phyloP scores from a whole-genome alignment of 257 asterid genomes.

The Linderniella brevidens region DNA sequence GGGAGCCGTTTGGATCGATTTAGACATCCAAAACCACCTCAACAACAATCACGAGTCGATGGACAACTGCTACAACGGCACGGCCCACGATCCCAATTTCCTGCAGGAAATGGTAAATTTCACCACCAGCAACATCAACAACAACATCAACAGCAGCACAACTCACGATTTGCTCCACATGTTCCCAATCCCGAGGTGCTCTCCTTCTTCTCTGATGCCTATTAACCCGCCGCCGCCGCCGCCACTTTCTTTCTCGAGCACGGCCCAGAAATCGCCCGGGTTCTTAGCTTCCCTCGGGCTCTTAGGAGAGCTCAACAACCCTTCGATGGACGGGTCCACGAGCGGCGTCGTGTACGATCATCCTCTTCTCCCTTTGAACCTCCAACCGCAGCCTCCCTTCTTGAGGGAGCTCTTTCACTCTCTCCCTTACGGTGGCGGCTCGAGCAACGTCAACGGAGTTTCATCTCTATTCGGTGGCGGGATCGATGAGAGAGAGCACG shows the following conservation, averaged over 20 bases:
- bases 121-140: slow-evolving; percentile 10
- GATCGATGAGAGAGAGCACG: slow-evolving; percentile 41
- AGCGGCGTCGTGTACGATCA: slow-evolving; percentile 39
- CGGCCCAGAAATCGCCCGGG: slow-evolving; percentile 21
- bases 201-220: slow-evolving; percentile 30
- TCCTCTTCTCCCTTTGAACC: slow-evolving; percentile 54
- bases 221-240: slow-evolving; percentile 11
- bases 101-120: slow-evolving; percentile 11
- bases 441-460: slow-evolving; percentile 19
- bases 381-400: slow-evolving; percentile 70
- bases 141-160: slow-evolving; percentile 17
- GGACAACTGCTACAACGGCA: slow-evolving; percentile 25
- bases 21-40: slow-evolving; percentile 56
- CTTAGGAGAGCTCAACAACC: slow-evolving; percentile 30
- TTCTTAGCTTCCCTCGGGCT: slow-evolving; percentile 58
- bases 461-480: slow-evolving; percentile 39
- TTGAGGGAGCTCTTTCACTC: slow-evolving; percentile 62
- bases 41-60: slow-evolving; percentile 26
- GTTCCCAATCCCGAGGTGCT: slow-evolving; percentile 45
- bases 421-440: slow-evolving; percentile 35
- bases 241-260: slow-evolving; percentile 21
- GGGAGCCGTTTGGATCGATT: slow-evolving; percentile 24
- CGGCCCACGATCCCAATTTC: slow-evolving; percentile 8
- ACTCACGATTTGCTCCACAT: slow-evolving; percentile 50
- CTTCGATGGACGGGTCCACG: slow-evolving; percentile 13